Evolutionary conservation across 805 yeast genomes (phyloP).

Genomic region (Lachancea sp.): DNA sequence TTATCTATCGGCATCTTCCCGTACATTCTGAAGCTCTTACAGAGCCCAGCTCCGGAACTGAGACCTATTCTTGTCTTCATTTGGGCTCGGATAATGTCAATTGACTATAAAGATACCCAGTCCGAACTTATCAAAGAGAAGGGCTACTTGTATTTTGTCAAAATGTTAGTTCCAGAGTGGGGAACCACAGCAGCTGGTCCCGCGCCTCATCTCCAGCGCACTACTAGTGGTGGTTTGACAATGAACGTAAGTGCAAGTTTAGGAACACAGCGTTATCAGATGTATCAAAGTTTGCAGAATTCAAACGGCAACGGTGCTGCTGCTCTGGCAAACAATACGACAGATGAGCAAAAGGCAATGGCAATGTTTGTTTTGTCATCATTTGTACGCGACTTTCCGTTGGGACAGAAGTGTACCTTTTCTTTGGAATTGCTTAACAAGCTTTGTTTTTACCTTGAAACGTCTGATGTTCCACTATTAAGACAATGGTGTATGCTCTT

Average conservation of each 20-base stretch:
- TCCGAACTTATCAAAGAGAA: constrained; percentile 87
- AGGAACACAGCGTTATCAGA: constrained; percentile 17
- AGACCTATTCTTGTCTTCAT: constrained; percentile 92
- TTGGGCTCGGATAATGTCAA: constrained; percentile 97
- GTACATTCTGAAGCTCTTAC: constrained; percentile 80
- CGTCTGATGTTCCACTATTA: constrained; percentile 74
- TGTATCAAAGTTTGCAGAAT: constrained; percentile 11
- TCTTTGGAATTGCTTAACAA: constrained; percentile 66
- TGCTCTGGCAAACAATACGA: constrained; percentile 29
- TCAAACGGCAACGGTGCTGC: constrained; percentile 8
- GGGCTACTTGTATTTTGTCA: constrained; percentile 81
- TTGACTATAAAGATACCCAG: constrained; percentile 84
- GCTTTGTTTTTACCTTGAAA: constrained; percentile 56
- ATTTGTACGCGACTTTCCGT: constrained; percentile 71
- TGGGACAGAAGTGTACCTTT: constrained; percentile 76
- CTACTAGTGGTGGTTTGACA: constrained; percentile 18
- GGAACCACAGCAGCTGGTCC: constrained; percentile 11
- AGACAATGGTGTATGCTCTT: constrained; percentile 90
- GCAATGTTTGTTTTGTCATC: constrained; percentile 85
- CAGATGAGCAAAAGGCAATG: constrained; percentile 89
- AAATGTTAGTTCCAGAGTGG: constrained; percentile 54
- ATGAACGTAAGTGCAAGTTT: constrained; percentile 18
- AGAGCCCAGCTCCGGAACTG: constrained; percentile 91
- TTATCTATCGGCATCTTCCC: constrained; percentile 94
- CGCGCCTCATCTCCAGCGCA: constrained; percentile 11